Conservation (phyloP, 176 grass and related monocot genomes). For the Zoysia japonica region DNA sequence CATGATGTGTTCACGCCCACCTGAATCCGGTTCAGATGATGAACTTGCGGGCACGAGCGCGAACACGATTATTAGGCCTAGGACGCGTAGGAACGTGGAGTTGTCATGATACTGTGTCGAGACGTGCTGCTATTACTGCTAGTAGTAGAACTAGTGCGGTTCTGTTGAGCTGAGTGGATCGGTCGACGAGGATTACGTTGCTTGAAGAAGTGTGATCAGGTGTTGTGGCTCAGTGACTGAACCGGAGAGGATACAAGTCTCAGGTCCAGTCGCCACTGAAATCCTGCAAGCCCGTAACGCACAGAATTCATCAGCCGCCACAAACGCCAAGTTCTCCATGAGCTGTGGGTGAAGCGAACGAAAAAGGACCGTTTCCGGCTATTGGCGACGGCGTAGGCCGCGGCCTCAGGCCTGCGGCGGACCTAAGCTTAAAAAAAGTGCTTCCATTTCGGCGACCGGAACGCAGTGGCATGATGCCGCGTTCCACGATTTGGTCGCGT, state of each 20-base stretch:
- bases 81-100: slow-evolving; percentile 33
- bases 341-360: neutral
- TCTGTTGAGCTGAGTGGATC: neutral
- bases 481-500: slow-evolving; percentile 43
- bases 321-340: neutral
- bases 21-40: slow-evolving; percentile 26
- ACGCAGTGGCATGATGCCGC: slow-evolving; percentile 4
- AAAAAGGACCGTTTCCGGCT: too few relatives aligned
- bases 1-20: slow-evolving; percentile 18
- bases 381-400: too few relatives aligned
- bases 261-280: neutral
- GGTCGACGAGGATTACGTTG: neutral
- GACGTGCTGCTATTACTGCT: neutral
- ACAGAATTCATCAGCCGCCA: neutral
- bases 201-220: neutral
- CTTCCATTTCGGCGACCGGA: slow-evolving; percentile 40
- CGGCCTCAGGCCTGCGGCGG: neutral
- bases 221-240: neutral
- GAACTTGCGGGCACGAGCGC: neutral
- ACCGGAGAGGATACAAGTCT: neutral
- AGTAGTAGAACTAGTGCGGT: too few relatives aligned
- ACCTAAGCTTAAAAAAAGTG: neutral
- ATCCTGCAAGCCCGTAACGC: neutral
- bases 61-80: slow-evolving; percentile 38
- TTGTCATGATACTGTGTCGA: slow-evolving; percentile 2